These are phyloP conservation scores for Dendrostoma leiphaemia DNA, from an alignment of 2,329 filamentous ascomycete species.

Conservation along the genomic window DNA sequence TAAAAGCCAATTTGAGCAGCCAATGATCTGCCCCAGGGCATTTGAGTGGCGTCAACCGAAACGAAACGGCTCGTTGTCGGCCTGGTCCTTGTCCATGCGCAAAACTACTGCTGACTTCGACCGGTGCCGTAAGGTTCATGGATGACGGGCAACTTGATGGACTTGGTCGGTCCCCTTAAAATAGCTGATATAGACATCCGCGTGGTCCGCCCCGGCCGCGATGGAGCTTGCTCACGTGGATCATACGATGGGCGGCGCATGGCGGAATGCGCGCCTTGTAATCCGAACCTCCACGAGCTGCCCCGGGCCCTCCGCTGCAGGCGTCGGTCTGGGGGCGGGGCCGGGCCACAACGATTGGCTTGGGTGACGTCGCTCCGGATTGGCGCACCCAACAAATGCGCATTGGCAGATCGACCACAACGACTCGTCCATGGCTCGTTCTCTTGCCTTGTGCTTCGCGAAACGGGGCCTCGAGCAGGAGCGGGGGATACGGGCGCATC, in stretches of 20 bases:
- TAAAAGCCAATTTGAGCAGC: conserved; percentile 5
- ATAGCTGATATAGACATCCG: conserved; percentile 5
- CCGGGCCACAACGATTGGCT: neutral
- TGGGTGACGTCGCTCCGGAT: neutral
- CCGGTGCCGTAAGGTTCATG: neutral
- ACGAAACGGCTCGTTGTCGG: neutral
- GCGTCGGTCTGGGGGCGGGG: conserved; percentile 9
- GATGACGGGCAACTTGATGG: neutral
- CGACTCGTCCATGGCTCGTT: neutral
- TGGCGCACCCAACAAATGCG: neutral
- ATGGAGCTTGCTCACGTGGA: neutral
- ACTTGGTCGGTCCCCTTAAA: neutral
- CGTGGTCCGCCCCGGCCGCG: conserved; percentile 10
- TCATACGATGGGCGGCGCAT: neutral
- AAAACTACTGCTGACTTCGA: neutral
- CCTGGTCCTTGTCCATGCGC: conserved; percentile 2
- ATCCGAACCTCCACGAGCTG: neutral
- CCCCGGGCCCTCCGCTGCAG: conserved; percentile 4
- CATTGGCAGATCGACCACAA: neutral
- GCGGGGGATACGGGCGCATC: neutral
- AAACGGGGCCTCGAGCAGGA: neutral
- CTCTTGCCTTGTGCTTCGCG: neutral
- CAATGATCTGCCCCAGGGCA: neutral
- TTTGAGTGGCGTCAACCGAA: too few species aligned
- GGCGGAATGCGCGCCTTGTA: neutral